phyloP scores from a whole-genome alignment of 108 stramenopile genomes.

The Cyclotella atomus region DNA sequence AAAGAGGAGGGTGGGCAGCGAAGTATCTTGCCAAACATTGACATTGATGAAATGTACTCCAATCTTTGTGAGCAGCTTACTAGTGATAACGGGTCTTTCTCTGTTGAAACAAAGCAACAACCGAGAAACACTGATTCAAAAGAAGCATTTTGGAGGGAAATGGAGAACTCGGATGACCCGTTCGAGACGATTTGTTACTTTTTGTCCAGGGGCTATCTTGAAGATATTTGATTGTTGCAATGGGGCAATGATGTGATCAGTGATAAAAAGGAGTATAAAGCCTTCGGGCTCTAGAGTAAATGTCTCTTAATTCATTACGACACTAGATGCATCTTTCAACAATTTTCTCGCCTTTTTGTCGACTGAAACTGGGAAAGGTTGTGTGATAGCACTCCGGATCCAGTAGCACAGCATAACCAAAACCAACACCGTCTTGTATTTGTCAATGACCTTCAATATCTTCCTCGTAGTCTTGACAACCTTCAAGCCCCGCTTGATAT shows the following conservation, averaged over 20 bases:
- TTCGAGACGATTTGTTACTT: conserved; percentile 77
- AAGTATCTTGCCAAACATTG: conserved; percentile 38
- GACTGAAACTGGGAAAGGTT: conserved; percentile 50
- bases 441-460: conserved; percentile 54
- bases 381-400: conserved; percentile 66
- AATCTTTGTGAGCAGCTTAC: conserved; percentile 54
- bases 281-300: not conserved
- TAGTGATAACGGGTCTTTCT: conserved; percentile 19
- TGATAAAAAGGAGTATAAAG: too few relatives aligned
- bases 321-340: conserved; percentile 18
- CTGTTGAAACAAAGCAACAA: not conserved
- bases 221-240: conserved; percentile 10
- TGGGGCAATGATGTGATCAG: not conserved
- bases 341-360: conserved; percentile 30
- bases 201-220: conserved; percentile 65
- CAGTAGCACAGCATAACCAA: conserved; percentile 56
- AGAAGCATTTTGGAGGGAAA: conserved; percentile 88
- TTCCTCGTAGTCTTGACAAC: conserved; percentile 59
- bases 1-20: conserved; percentile 12
- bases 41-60: conserved; percentile 80
- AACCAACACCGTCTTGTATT: conserved; percentile 71
- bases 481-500: conserved; percentile 54
- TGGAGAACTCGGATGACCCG: conserved; percentile 75
- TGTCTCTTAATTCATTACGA: not conserved
- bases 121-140: not conserved